Evolutionary conservation across 164 flowering plant species (phyloP).

Genomic region (Nymphaea colorata): DNA sequence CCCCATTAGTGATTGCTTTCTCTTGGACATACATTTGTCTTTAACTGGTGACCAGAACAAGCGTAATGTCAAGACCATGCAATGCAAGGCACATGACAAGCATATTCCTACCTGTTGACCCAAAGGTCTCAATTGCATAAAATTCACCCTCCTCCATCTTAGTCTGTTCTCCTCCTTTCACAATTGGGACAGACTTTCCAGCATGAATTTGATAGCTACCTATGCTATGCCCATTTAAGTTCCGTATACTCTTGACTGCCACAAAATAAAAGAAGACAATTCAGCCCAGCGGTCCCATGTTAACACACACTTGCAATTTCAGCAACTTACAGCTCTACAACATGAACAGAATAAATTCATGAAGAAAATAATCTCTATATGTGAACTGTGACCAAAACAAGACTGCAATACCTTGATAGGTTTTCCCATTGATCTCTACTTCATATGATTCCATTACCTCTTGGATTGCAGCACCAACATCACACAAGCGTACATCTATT

Average conservation of each 20-base stretch:
- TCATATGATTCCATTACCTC: slow-evolving; percentile 99
- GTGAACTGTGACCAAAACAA: too few species aligned
- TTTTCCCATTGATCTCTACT: slow-evolving; percentile 96
- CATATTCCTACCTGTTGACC: slow-evolving; percentile 59
- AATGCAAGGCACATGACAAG: background rate
- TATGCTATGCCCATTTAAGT: slow-evolving; percentile 97
- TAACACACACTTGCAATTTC: too few species aligned
- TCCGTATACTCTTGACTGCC: slow-evolving; percentile 92
- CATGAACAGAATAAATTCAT: background rate
- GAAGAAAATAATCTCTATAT: background rate
- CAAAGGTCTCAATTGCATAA: slow-evolving; percentile 96
- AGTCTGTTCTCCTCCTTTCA: slow-evolving; percentile 97
- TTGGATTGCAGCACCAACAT: slow-evolving; percentile 98
- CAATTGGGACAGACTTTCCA: slow-evolving; percentile 96
- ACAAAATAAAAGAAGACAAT: slow-evolving; percentile 7
- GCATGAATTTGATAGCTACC: slow-evolving; percentile 95
- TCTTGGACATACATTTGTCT: too few species aligned
- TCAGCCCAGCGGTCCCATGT: background rate
- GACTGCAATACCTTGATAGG: slow-evolving; percentile 52
- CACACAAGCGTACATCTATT: slow-evolving; percentile 95
- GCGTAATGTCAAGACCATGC: too few species aligned
- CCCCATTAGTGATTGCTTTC: background rate
- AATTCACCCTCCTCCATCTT: slow-evolving; percentile 99
- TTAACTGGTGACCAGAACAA: too few species aligned
- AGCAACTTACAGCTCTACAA: too few species aligned